A percentile compares a stretch with the other conserved stretches of the same genome.
These are phyloP conservation scores for Mentha longifolia DNA, from an alignment of 257 asterid genomes.

Conservation along the genomic window DNA sequence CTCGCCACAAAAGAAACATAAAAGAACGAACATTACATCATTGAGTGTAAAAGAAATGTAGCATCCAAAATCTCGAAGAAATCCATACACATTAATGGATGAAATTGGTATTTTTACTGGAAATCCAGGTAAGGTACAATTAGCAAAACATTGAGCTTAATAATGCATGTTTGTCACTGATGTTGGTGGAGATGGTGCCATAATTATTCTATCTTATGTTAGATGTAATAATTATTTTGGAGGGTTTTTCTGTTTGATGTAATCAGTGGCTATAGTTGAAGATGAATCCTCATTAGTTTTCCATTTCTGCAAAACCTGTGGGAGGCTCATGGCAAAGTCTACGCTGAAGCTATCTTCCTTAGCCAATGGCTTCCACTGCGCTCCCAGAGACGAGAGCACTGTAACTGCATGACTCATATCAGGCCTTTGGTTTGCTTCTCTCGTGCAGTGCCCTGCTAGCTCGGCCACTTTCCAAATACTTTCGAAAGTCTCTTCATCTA, in stretches of 20 bases:
- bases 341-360: constrained; percentile 42
- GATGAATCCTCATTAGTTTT: constrained; percentile 47
- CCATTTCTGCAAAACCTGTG: constrained; percentile 74
- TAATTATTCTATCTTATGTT: constrained; percentile 2
- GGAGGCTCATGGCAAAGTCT: constrained; percentile 57
- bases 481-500: constrained; percentile 53
- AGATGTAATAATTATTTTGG: constrained; percentile 38
- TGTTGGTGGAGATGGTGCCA: constrained; percentile 34
- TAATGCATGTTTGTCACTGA: constrained; percentile 4
- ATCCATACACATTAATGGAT: not conserved
- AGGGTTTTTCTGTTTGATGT: constrained; percentile 29
- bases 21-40: constrained; percentile 14
- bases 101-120: not conserved
- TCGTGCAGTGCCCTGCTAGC: constrained; percentile 83
- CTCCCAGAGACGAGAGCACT: constrained; percentile 69
- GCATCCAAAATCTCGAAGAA: constrained; percentile 19
- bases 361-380: constrained; percentile 67
- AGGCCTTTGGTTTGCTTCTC: constrained; percentile 74
- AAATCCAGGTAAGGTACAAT: not conserved
- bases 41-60: constrained; percentile 16
- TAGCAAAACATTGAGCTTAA: not conserved
- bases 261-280: constrained; percentile 41
- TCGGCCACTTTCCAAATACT: constrained; percentile 65
- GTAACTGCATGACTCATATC: constrained; percentile 80
- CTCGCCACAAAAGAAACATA: not conserved